Evolutionary conservation across 495 filamentous ascomycete species (phyloP), one percentile per base, ranked within the genome.

Genomic region (Aspergillus ellipticus): DNA sequence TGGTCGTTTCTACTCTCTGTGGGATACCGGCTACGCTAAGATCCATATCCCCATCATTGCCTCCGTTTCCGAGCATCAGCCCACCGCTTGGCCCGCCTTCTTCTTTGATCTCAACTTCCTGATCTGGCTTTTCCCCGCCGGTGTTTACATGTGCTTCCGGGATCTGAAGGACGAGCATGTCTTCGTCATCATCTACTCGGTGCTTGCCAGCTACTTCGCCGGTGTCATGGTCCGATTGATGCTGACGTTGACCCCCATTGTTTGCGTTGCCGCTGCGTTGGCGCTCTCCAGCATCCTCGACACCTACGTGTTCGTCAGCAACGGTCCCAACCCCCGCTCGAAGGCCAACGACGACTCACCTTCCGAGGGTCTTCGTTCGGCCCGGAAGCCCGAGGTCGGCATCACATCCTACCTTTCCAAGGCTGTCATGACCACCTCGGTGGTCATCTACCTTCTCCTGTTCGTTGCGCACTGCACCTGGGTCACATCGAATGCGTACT

Each of bases 21-120:
- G 92, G 92, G 95, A 99, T 73, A 99, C 95, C 9, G 90, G 89
- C 61, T 99, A 99, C 68, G 95, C 95, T 62, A 99, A 99, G 77
- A 95, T 97, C 56, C 95, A 99, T 63, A 99, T 99, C 68, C 95
- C 95, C 31, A 99, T 99, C 66, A 99, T 99, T 73, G 95, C 95
- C 21, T 97, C 94, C 3, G 95, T 99, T 24, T 99, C 95, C 7
- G 95, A 99, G 71, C 95, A 99, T 80, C 95, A 99, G 71, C 95
- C 95, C 11, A 99, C 95, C 22, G 95, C 95, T n/a, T 99, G 95
- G 95, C 95, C 95, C 7, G 92, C 95, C 31, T 99, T 97, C 83
- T 99, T 97, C 77, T 99, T 99, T 71, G 95, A 99, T 63, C 81
- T 99, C 61, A 96, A 96, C 74, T 84, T 99, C 79, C 79, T 99